Evolutionary conservation across 1,284 basidiomycete genomes (phyloP).

Genomic region (Ustilago bromivora): DNA sequence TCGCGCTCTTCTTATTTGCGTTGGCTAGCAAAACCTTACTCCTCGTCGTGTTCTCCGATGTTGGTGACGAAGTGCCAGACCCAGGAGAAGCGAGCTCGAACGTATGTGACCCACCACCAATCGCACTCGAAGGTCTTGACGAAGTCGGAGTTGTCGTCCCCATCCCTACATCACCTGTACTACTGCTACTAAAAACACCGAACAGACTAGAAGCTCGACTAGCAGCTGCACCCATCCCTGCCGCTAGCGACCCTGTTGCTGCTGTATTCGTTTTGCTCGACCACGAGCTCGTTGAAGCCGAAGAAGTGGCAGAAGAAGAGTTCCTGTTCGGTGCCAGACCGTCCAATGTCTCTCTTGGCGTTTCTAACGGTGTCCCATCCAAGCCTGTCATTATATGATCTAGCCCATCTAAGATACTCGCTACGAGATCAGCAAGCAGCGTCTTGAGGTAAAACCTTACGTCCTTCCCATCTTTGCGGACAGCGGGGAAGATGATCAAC

Average conservation of each 20-base stretch:
- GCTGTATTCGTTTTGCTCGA: slow-evolving; percentile 32
- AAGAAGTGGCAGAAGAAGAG: slow-evolving; percentile 13
- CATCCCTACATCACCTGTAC: slow-evolving; percentile 16
- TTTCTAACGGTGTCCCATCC: slow-evolving; percentile 64
- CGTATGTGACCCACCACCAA: slow-evolving; percentile 51
- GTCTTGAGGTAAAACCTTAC: slow-evolving; percentile 67
- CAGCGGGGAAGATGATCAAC: slow-evolving; percentile 65
- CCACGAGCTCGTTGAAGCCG: slow-evolving; percentile 24
- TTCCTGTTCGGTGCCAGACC: slow-evolving; percentile 26
- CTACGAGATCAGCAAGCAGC: slow-evolving; percentile 61
- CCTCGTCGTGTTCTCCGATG: slow-evolving; percentile 39
- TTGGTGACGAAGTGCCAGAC: slow-evolving; percentile 26
- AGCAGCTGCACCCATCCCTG: slow-evolving; percentile 35
- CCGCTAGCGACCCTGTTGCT: background rate
- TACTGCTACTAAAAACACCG: slow-evolving; percentile 40
- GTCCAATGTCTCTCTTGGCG: slow-evolving; percentile 67
- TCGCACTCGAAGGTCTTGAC: slow-evolving; percentile 31
- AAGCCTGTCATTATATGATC: slow-evolving; percentile 55
- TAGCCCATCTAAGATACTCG: slow-evolving; percentile 59
- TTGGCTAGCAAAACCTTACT: slow-evolving; percentile 48
- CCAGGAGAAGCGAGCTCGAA: slow-evolving; percentile 26
- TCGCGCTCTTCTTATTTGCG: slow-evolving; percentile 36
- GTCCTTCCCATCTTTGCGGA: slow-evolving; percentile 65
- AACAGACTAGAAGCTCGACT: slow-evolving; percentile 55
- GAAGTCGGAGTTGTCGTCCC: slow-evolving; percentile 19